A percentile compares a stretch with the other conserved stretches of the same genome.
phyloP scores from a whole-genome alignment of 257 asterid species.

The Primulina tabacum region DNA sequence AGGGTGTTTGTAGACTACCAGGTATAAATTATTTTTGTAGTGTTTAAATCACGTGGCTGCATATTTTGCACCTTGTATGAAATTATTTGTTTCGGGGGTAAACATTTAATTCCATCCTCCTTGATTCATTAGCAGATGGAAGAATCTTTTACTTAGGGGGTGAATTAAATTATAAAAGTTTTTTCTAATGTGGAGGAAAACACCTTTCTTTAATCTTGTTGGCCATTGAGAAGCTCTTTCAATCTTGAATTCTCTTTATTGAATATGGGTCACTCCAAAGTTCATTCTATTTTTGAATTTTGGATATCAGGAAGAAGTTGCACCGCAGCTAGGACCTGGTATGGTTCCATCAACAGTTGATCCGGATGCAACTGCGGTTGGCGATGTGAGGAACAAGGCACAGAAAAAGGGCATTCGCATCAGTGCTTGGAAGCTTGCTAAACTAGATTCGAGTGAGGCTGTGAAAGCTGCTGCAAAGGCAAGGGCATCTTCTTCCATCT shows the following conservation, averaged over 20 bases:
- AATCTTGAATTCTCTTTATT: not conserved
- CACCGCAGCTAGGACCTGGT: slow-evolving; percentile 97
- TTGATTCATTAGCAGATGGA: not conserved
- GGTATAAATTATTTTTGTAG: slow-evolving; percentile 37
- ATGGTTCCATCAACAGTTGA: slow-evolving; percentile 92
- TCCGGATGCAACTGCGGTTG: slow-evolving; percentile 72
- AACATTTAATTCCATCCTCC: not conserved
- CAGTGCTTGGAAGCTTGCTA: slow-evolving; percentile 98
- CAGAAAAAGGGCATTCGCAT: slow-evolving; percentile 70
- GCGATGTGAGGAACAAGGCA: slow-evolving; percentile 54
- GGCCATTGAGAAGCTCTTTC: not conserved
- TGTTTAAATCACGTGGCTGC: not conserved
- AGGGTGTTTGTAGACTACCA: slow-evolving; percentile 95
- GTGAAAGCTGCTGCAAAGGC: slow-evolving; percentile 97
- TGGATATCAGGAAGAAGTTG: slow-evolving; percentile 89
- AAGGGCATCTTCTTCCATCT: slow-evolving; percentile 92
- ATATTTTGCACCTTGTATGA: not conserved
- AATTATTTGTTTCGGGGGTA: not conserved
- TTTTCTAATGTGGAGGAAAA: not conserved
- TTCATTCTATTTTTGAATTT: slow-evolving; percentile 25
- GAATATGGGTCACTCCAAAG: not conserved
- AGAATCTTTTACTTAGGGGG: not conserved
- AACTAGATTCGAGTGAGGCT: slow-evolving; percentile 84
- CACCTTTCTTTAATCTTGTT: not conserved
- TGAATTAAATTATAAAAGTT: not conserved